Evolutionary conservation across 495 filamentous ascomycete genomes (phyloP), one percentile per base, ranked within the genome.

Genomic region (Achaetomiella virescens): DNA sequence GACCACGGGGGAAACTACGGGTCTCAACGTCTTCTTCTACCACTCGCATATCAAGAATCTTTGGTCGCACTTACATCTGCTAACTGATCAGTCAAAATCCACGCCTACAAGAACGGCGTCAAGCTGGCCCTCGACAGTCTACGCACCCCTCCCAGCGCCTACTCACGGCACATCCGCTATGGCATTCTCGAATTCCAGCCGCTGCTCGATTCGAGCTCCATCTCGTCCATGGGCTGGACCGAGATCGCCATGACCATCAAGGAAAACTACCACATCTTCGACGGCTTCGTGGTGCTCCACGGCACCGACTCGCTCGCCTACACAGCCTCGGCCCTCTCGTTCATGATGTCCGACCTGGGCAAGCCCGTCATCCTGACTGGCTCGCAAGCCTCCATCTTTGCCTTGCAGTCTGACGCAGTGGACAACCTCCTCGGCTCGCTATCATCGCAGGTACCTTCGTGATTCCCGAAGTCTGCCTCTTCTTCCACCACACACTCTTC

Each of bases 401-500:
- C 91, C 50, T 80, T 97, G 18, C 90, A 97, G 66, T 95, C 86
- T 36, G 93, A 98, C 70, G 93, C 93, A 6, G 89, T 90, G n/a
- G 91, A 96, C 70, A 98, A 98, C 62, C 76, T 98, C 14, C 85
- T 98, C 11, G 88, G 89, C 25, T 90, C 90, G 20, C 77, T 97
- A 91, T 96, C 65, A 88, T 98, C 56, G 93, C 93, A 7, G 92
- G 91, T 44, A 93, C 95, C 52, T 98, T 97, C 70, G 88, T 90
- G 75, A 91, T 98, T 59, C 91, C 93, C 0, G 93, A 98, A 67
- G 91, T 98, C 29, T 92, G 90, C 67, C 77, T 98, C 43, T 97
- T 95, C 75, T 98, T 98, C 78, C 88, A 93, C 69, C 86, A 95
- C 72, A 88, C 80, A 46, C 80, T 98, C n/a, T 95, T 88, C 69